Conservation (phyloP, 2,329 filamentous ascomycete species). For the Aspergillus aculeatus region DNA sequence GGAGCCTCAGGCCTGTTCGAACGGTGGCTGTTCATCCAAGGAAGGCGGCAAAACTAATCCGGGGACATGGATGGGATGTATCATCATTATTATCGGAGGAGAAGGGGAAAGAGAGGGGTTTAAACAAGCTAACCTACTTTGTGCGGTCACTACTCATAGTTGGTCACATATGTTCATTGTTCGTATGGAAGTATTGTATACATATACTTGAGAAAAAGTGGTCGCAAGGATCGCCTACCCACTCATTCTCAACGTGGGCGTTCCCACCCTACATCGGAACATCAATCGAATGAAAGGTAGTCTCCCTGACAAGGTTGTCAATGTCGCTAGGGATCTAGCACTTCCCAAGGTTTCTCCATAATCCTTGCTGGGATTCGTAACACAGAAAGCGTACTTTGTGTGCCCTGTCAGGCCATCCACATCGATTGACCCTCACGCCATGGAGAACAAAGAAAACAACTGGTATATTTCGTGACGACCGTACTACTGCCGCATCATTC, state of each 20-base stretch:
- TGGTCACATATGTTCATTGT: no score
- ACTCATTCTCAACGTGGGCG: not conserved
- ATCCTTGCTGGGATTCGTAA: not conserved
- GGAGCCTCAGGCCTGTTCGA: slow-evolving; percentile 8
- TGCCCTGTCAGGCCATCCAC: not conserved
- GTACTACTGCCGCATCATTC: slow-evolving; percentile 6
- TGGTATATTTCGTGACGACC: not conserved
- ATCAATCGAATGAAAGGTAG: not conserved
- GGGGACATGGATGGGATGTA: not conserved
- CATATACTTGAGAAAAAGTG: not conserved
- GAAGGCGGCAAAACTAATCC: not conserved
- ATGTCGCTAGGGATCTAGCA: no score
- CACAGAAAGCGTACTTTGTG: not conserved
- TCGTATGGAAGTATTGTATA: not conserved
- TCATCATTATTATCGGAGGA: not conserved
- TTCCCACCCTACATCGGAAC: not conserved
- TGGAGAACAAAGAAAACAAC: not conserved
- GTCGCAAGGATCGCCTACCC: not conserved
- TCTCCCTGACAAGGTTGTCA: not conserved
- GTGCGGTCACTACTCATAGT: no score
- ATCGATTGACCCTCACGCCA: not conserved
- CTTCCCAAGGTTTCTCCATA: not conserved
- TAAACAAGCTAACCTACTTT: not conserved
- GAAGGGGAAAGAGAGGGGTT: not conserved
- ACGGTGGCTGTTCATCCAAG: slow-evolving; percentile 5